A percentile compares a stretch with the other conserved stretches of the same genome.
These are phyloP conservation scores for Adansonia rubrostipa DNA, from an alignment of 441 rosid species.

Conservation along the genomic window DNA sequence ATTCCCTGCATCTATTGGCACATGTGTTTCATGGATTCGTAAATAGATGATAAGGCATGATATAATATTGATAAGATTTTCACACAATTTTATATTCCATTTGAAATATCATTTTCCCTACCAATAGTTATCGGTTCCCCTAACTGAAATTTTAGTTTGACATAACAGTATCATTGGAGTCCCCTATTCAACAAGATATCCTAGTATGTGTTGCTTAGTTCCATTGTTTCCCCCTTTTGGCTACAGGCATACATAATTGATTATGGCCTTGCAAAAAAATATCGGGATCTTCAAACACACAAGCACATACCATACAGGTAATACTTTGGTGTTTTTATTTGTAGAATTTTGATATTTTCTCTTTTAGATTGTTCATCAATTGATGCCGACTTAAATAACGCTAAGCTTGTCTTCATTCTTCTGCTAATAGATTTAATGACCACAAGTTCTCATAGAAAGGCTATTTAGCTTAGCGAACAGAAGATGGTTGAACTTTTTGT, in stretches of 20 bases:
- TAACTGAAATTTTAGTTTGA: not conserved
- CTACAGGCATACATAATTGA: conserved; percentile 70
- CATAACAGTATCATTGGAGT: not conserved
- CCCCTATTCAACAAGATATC: not conserved
- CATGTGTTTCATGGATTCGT: not conserved
- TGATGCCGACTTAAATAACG: not conserved
- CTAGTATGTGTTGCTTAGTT: not conserved
- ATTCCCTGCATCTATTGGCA: not conserved
- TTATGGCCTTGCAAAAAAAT: conserved; percentile 77
- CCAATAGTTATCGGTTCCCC: not conserved
- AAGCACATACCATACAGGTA: conserved; percentile 83
- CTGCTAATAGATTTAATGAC: not conserved
- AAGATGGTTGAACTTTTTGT: not conserved
- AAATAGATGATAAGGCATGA: not conserved
- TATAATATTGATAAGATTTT: not conserved
- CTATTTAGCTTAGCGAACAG: not conserved
- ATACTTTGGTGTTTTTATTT: not conserved
- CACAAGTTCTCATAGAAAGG: not conserved
- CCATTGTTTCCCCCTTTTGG: conserved; percentile 18
- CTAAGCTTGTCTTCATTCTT: not conserved
- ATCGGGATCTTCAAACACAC: conserved; percentile 77
- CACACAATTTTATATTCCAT: not conserved
- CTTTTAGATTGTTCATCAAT: not conserved
- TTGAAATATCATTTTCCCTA: conserved; percentile 11
- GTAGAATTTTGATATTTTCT: not conserved